These are phyloP conservation scores for Diversispora epigaea DNA, from an alignment of 192 early-diverging fungal species.

Conservation along the genomic window DNA sequence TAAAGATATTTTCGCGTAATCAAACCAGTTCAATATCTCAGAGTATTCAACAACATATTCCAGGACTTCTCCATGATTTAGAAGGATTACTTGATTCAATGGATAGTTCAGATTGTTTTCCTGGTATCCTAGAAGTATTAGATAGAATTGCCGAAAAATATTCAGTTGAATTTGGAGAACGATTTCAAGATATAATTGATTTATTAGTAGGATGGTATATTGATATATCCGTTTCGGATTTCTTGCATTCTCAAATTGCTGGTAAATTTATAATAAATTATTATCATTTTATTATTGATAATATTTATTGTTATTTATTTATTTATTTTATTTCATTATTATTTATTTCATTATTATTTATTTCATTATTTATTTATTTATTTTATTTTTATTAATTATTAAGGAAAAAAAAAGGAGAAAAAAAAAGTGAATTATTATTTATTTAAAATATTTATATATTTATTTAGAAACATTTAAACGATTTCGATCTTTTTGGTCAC, in stretches of 20 bases:
- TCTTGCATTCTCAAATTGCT: slow-evolving; percentile 44
- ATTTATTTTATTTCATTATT: background rate
- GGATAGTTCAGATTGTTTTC: slow-evolving; percentile 27
- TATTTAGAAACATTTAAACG: slow-evolving; percentile 44
- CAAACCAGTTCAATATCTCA: background rate
- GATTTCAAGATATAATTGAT: slow-evolving; percentile 54
- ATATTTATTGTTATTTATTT: slow-evolving; percentile 14
- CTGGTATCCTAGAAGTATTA: slow-evolving; percentile 25
- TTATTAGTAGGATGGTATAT: slow-evolving; percentile 71
- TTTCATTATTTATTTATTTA: background rate
- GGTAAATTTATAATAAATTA: slow-evolving; percentile 33
- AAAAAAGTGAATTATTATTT: no score
- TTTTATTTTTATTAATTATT: slow-evolving; percentile 6
- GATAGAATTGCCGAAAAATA: slow-evolving; percentile 28
- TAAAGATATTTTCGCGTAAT: slow-evolving; percentile 4
- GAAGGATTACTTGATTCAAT: slow-evolving; percentile 28
- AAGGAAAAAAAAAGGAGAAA: background rate
- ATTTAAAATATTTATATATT: background rate
- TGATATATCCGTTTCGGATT: slow-evolving; percentile 48
- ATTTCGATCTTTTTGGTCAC: slow-evolving; percentile 49
- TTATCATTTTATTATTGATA: background rate
- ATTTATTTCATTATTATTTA: background rate
- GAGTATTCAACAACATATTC: slow-evolving; percentile 9
- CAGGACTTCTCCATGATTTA: slow-evolving; percentile 11
- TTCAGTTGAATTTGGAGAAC: slow-evolving; percentile 28